These are phyloP conservation scores for Claviceps sorghi DNA, from an alignment of 2,329 filamentous ascomycete genomes.

Conservation along the genomic window DNA sequence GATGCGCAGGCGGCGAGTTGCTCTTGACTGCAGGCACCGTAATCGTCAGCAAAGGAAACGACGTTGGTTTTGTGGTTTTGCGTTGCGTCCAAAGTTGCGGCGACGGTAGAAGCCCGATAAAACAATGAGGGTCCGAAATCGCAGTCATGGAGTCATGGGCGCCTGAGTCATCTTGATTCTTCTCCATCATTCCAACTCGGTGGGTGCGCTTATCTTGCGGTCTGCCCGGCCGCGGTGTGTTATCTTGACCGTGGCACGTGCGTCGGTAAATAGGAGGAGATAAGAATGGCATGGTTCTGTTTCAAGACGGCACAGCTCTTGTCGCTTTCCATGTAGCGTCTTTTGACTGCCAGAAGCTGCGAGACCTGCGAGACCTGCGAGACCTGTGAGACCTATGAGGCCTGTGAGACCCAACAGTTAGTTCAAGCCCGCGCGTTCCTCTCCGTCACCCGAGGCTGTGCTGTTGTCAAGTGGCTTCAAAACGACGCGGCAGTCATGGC, in stretches of 20 bases:
- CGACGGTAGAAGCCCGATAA: background rate
- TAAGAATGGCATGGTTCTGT: background rate
- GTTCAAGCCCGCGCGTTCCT: too few species aligned
- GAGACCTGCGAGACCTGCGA: too few species aligned
- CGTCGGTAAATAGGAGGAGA: background rate
- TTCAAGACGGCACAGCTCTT: background rate
- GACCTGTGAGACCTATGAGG: background rate
- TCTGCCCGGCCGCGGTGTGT: constrained; percentile 2
- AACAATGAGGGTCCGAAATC: background rate
- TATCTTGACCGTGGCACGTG: constrained; percentile 1
- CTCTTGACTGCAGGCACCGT: too few species aligned
- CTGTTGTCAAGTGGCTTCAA: too few species aligned
- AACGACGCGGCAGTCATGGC: too few species aligned
- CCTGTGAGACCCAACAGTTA: background rate
- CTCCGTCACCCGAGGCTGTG: too few species aligned
- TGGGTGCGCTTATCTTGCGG: constrained; percentile 4
- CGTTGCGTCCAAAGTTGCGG: too few species aligned
- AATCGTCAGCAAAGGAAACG: too few species aligned
- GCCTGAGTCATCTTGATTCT: background rate
- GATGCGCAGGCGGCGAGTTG: too few species aligned
- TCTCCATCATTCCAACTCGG: background rate
- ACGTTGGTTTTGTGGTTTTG: too few species aligned
- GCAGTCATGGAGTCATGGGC: background rate
- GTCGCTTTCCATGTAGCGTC: background rate
- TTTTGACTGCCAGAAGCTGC: background rate